Percentiles rank a stretch among this genome's conserved stretches.
phyloP scores from a whole-genome alignment of 306 rosid genomes.

The Luffa aegyptiaca region DNA sequence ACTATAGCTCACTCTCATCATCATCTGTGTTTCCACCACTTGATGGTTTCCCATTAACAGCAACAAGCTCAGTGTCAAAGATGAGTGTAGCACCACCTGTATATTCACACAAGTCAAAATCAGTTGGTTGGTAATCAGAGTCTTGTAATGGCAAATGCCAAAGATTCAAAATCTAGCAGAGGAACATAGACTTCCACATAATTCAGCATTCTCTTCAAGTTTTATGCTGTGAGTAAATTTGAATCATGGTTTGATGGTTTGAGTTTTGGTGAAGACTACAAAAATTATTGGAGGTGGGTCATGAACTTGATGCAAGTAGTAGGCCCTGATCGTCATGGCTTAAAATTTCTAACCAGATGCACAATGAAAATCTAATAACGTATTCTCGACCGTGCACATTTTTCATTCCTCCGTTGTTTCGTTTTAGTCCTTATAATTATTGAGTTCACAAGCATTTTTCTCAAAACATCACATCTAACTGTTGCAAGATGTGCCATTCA shows the following conservation, averaged over 20 bases:
- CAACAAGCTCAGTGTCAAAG: conserved; percentile 92
- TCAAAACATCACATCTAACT: too few species aligned
- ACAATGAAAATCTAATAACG: background rate
- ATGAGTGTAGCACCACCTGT: conserved; percentile 92
- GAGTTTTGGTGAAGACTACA: background rate
- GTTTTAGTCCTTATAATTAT: too few species aligned
- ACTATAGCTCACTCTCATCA: background rate
- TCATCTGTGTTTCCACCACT: conserved; percentile 13
- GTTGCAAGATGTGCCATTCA: background rate
- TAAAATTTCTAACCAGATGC: background rate
- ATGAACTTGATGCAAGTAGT: background rate
- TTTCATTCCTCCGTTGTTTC: background rate
- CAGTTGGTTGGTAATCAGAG: background rate
- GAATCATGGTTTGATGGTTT: background rate
- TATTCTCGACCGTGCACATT: background rate
- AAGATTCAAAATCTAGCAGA: background rate
- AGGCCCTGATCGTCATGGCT: background rate
- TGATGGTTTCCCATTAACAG: conserved; percentile 50
- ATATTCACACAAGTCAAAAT: background rate
- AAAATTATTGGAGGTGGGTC: background rate
- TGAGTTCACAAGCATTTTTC: too few species aligned
- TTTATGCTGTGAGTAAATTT: background rate
- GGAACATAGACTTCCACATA: background rate
- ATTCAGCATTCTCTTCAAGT: background rate
- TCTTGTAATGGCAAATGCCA: background rate